Base-by-base conservation (phyloP, 2,329 filamentous ascomycete species). In the Westerdykella ornata region DNA sequence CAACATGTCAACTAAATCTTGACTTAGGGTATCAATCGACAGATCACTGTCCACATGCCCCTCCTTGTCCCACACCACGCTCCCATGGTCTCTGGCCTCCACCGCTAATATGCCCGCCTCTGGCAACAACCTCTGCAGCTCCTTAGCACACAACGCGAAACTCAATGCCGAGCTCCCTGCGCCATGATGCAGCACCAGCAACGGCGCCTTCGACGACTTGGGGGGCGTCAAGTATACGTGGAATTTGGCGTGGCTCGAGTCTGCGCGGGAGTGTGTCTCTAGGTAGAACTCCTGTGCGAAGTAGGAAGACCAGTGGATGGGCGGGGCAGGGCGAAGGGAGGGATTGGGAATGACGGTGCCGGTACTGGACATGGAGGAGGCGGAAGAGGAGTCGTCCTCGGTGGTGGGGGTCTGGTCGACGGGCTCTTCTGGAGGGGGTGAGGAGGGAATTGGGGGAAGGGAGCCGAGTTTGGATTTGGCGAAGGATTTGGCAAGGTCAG, bases 101-200 rank as follows among this genome's bases (percentile, higher is more conserved):
- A 89, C 64, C 3, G 88, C 87, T 15, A 98, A 74, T 31, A 97
- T 77, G 1, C 92, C 94, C 2, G 89, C 85, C 5, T 79, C 73
- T 0, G 92, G 87, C 32, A 95, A 72, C 5, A 79, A 74, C 62
- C 84, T 86, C 39, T 82, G 78, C 46, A 97, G 80, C 62, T 94
- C 85, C 34, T 79, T 75, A 2, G 83, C 80, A 46, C 94, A 80
- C 3, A 87, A 74, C 4, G 89, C 89, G 67, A 97, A 98, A 2
- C 88, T 94, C 44, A 97, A 77, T 5, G 85, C 94, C 0, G 89
- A 95, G 3, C 89, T 94, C 13, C 92, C 92, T 31, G 87, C 92
- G 30, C 92, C 92, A 68, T 98, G 92, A 62, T 98, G 92, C 68
- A 85, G 87, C 45, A 97, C 84, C 65, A 98, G 89, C 4, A 98